Percentiles rank a stretch among this genome's conserved stretches.
phyloP scores from a whole-genome alignment of 2,329 filamentous ascomycete species.

The Pyrenochaeta sp. region DNA sequence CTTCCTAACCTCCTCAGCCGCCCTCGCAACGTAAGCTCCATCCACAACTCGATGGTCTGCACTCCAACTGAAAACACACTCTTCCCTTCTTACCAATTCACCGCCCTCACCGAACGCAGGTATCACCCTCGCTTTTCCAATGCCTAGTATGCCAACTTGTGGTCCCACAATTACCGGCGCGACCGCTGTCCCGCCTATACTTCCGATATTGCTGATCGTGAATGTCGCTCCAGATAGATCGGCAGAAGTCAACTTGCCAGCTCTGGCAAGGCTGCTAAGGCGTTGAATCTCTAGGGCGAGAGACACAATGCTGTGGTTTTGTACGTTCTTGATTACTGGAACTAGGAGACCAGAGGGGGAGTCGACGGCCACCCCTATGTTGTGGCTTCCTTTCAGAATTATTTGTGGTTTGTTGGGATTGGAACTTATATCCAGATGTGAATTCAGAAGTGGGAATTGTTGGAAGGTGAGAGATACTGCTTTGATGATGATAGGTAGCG shows the following conservation, averaged over 20 bases:
- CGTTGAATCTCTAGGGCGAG: constrained; percentile 80
- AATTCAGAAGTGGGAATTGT: constrained; percentile 86
- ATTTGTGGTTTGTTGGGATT: constrained; percentile 74
- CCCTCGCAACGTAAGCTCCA: constrained; percentile 91
- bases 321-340: constrained; percentile 88
- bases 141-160: constrained; percentile 90
- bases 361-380: constrained; percentile 96
- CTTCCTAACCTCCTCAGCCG: constrained; percentile 79
- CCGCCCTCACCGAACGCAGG: constrained; percentile 74
- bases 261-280: constrained; percentile 75
- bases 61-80: constrained; percentile 94
- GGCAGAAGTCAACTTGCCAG: constrained; percentile 75
- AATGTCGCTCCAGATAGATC: constrained; percentile 91
- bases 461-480: constrained; percentile 86
- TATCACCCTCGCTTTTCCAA: constrained; percentile 81
- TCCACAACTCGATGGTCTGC: constrained; percentile 95
- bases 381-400: constrained; percentile 83
- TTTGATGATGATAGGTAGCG: constrained; percentile 95
- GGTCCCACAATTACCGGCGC: constrained; percentile 89
- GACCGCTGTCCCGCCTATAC: constrained; percentile 90
- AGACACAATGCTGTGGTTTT: constrained; percentile 75
- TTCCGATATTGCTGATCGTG: constrained; percentile 96
- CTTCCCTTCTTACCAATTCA: constrained; percentile 75
- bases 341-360: constrained; percentile 88
- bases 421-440: constrained; percentile 73